phyloP scores from a whole-genome alignment of 2,329 filamentous ascomycete species.

The Mycosphaerella sp. region DNA sequence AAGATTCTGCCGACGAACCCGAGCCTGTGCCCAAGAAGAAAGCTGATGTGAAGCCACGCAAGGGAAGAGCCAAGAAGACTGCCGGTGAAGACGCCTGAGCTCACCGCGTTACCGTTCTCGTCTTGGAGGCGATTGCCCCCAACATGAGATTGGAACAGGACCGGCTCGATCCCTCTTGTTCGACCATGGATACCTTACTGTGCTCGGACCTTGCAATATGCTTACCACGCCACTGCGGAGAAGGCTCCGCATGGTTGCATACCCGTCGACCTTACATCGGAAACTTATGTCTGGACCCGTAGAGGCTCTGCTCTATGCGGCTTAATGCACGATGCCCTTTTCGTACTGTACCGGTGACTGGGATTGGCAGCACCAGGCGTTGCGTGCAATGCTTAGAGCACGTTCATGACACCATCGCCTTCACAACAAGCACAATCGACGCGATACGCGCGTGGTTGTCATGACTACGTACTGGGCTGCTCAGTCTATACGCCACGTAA shows the following conservation, averaged over 20 bases:
- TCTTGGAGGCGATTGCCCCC: not conserved
- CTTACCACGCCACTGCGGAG: too few species aligned
- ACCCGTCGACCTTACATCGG: too few species aligned
- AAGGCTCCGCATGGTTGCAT: too few species aligned
- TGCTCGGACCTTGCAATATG: too few species aligned
- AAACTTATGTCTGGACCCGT: not conserved
- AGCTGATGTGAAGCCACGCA: constrained; percentile 32
- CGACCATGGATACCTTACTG: too few species aligned
- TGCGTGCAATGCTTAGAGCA: too few species aligned
- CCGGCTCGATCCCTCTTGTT: too few species aligned
- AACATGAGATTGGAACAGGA: not conserved
- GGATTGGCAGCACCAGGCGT: too few species aligned
- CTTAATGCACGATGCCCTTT: not conserved
- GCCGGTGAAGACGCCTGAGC: constrained; percentile 12
- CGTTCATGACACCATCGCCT: not conserved
- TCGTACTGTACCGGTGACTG: not conserved
- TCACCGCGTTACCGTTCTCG: not conserved
- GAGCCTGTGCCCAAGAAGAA: constrained; percentile 30
- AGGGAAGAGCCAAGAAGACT: constrained; percentile 30
- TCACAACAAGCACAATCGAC: not conserved
- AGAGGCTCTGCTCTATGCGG: not conserved
- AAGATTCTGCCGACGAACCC: constrained; percentile 22
- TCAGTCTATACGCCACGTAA: constrained; percentile 10
- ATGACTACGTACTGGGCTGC: constrained; percentile 5
- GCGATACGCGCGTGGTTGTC: constrained; percentile 1